Conservation (phyloP, 176 grass and related monocot genomes). For the Triticum monococcum region DNA sequence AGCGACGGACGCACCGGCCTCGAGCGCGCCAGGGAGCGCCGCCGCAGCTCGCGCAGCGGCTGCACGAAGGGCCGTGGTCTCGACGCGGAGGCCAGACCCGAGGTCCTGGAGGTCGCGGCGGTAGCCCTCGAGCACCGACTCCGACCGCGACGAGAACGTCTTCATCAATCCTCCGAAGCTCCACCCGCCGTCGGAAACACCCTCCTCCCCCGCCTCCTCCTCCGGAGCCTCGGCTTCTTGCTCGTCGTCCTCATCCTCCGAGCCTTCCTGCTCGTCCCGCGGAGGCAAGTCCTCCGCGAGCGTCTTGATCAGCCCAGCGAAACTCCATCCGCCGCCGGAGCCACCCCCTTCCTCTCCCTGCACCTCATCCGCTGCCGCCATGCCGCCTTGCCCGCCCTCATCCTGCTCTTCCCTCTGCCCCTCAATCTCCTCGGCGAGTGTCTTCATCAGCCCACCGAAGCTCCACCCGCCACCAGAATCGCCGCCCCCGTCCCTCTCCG, state of each 20-base stretch:
- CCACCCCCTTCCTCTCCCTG: neutral
- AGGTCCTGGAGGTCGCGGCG: constrained; percentile 78
- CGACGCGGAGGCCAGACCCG: constrained; percentile 53
- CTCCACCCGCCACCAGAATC: constrained; percentile 42
- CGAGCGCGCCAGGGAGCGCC: constrained; percentile 42
- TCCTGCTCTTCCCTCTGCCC: constrained; percentile 30
- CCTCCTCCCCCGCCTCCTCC: neutral
- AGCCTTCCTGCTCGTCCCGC: neutral
- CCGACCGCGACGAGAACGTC: constrained; percentile 65
- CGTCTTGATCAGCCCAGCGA: constrained; percentile 55
- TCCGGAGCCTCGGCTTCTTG: neutral
- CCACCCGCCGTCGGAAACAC: constrained; percentile 24
- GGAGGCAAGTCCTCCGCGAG: constrained; percentile 20
- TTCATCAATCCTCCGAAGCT: constrained; percentile 72
- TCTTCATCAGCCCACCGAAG: constrained; percentile 77
- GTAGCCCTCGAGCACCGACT: constrained; percentile 65
- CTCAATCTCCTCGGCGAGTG: constrained; percentile 54
- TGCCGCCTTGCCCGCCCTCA: neutral
- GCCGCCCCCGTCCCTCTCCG: constrained; percentile 5
- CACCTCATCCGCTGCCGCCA: neutral
- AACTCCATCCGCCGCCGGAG: constrained; percentile 37
- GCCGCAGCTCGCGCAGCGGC: constrained; percentile 47
- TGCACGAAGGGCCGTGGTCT: constrained; percentile 56
- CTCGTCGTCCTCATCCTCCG: neutral
- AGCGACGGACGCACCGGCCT: constrained; percentile 54